A percentile compares a stretch with the other conserved stretches of the same genome.
These are phyloP conservation scores for Gonium pectorale DNA, from an alignment of 139 green algal species.

Conservation along the genomic window DNA sequence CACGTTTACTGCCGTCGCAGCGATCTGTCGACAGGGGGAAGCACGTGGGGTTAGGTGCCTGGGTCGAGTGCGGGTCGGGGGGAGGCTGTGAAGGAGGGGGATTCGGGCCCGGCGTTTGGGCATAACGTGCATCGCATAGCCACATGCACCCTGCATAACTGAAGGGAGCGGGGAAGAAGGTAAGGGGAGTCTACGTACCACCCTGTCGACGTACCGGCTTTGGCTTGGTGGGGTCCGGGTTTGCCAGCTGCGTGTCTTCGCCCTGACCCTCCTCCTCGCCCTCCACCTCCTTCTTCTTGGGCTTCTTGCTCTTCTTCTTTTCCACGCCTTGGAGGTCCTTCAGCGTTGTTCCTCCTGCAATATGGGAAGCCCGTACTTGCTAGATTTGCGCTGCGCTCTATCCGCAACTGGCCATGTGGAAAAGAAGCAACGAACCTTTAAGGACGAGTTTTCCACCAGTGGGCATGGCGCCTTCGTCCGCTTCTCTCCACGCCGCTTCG, in stretches of 20 bases:
- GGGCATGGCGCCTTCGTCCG: constrained; percentile 43
- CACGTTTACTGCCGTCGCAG: constrained; percentile 36
- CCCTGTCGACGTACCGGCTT: constrained; percentile 18
- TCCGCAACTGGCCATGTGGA: not conserved
- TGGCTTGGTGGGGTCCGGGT: constrained; percentile 28
- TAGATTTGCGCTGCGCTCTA: not conserved
- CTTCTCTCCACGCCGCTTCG: too few species aligned
- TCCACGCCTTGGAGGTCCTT: constrained; percentile 34
- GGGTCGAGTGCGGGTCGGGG: too few species aligned
- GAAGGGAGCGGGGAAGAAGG: not conserved
- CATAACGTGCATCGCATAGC: not conserved
- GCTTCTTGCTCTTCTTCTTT: constrained; percentile 55
- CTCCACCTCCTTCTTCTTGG: constrained; percentile 27
- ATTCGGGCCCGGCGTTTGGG: not conserved
- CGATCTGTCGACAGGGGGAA: not conserved
- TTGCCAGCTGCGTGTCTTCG: not conserved
- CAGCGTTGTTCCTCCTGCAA: constrained; percentile 41
- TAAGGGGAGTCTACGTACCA: not conserved
- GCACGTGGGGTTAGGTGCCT: not conserved
- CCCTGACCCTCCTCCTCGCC: not conserved
- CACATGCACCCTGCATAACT: not conserved
- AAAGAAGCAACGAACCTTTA: too few species aligned
- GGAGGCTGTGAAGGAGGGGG: not conserved
- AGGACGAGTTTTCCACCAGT: constrained; percentile 47
- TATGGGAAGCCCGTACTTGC: not conserved